Evolutionary conservation across 768 basidiomycete species (phyloP), one percentile per base, ranked within the genome.

Genomic region (Dacryopinax primogenitus): DNA sequence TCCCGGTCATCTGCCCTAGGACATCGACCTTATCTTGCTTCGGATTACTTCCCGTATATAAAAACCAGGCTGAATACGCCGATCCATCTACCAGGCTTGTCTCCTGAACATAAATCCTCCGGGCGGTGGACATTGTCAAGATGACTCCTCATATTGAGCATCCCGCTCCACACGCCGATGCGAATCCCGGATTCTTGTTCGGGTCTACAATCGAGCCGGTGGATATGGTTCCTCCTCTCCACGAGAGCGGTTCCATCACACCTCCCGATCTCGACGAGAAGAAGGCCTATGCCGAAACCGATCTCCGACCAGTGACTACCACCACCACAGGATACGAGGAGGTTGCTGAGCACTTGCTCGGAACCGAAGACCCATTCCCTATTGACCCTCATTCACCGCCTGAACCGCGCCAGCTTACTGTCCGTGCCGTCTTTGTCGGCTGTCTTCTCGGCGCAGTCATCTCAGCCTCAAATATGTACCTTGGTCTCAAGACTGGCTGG

Each of bases 401-500:
- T 35, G 82, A 83, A 69, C 78, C 77, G 16, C 30, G 26, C 26
- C 37, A 62, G 37, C 33, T 67, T 33, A 68, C 64, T 11, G 16
- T 45, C 26, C 65, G 82, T 64, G 79, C 82, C 47, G 67, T 84
- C 21, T 67, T 83, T 62, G 79, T 82, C 65, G 82, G 83, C 65
- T 79, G 79, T 69, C 66, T 64, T 16, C 77, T 86, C 32, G 82
- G 84, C 33, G 81, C 79, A 39, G 67, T 85, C 69, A 81, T 85
- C 30, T 80, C 81, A 58, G 82, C 84, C 13, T 83, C 82, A 61
- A 71, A 72, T 72, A 82, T 87, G 66, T 86, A 87, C 72, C 81
- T 86, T 23, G 83, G 86, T 37, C 73, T 86, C 66, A 86, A 86
- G 75, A 85, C 85, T 0, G 85, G 84, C 26, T 84, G 84, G 71